phyloP scores from a whole-genome alignment of 2,329 filamentous ascomycete genomes.

The Dothistroma pini region DNA sequence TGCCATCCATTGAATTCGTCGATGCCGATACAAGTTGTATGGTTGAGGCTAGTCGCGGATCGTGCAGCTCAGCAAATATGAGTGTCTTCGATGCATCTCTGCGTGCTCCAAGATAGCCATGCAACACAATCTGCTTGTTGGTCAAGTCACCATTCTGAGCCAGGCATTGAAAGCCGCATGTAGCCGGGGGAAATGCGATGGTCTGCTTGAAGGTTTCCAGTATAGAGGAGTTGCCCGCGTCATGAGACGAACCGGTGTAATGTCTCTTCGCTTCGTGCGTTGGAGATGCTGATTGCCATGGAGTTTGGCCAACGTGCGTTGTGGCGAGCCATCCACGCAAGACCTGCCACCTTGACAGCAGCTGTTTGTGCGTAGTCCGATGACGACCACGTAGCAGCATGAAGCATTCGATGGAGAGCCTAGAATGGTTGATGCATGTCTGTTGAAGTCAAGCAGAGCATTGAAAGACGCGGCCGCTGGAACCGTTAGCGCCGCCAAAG shows the following conservation, averaged over 20 bases:
- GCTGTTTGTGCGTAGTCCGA: constrained; percentile 14
- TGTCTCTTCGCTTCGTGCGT: neutral
- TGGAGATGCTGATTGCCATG: neutral
- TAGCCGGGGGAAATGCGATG: constrained; percentile 46
- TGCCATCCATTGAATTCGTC: constrained; percentile 27
- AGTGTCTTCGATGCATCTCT: constrained; percentile 66
- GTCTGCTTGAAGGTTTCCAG: constrained; percentile 31
- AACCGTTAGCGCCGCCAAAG: neutral
- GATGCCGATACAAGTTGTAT: constrained; percentile 35
- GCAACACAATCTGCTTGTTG: constrained; percentile 50
- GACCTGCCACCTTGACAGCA: constrained; percentile 8
- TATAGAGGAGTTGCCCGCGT: neutral
- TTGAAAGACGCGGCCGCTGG: neutral
- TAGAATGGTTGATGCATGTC: neutral
- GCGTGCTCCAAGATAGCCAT: constrained; percentile 69
- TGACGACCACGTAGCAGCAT: constrained; percentile 25
- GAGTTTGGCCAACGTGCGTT: neutral
- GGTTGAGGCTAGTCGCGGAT: constrained; percentile 41
- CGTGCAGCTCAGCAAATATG: constrained; percentile 61
- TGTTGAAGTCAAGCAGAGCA: neutral
- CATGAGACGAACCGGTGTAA: neutral
- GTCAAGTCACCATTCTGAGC: constrained; percentile 26
- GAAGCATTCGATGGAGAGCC: constrained; percentile 15
- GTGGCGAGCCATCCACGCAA: neutral
- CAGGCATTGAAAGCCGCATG: constrained; percentile 36